Percentiles rank a stretch among this genome's conserved stretches.
These are phyloP conservation scores for Camellia granthamiana DNA, from an alignment of 148 eudicot species.

Conservation along the genomic window DNA sequence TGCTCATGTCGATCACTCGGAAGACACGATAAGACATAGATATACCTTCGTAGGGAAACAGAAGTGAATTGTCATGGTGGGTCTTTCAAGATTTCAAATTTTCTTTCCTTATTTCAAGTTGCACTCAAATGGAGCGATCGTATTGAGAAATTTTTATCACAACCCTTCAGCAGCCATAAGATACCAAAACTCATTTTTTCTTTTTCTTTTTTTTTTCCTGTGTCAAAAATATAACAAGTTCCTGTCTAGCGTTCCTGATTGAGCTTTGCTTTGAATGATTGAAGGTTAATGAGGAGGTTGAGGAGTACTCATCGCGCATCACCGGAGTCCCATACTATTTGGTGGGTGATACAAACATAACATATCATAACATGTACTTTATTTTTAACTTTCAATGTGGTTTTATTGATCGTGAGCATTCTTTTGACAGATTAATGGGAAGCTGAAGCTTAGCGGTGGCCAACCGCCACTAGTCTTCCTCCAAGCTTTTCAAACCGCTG, in stretches of 20 bases:
- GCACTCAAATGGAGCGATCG: neutral
- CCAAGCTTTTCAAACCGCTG: constrained; percentile 58
- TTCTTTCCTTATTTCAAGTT: neutral
- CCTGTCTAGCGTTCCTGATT: neutral
- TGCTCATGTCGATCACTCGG: neutral
- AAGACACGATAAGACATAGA: neutral
- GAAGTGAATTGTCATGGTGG: neutral
- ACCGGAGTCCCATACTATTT: constrained; percentile 66
- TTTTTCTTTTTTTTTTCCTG: neutral
- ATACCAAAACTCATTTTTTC: neutral
- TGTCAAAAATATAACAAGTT: neutral
- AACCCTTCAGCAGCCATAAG: neutral
- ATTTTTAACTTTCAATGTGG: neutral
- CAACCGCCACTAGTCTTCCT: constrained; percentile 75
- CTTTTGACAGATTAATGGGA: constrained; percentile 65
- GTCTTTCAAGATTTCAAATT: neutral
- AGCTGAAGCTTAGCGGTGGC: constrained; percentile 71
- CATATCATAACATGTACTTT: neutral
- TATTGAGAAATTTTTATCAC: neutral
- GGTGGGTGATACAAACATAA: constrained; percentile 35
- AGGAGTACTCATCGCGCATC: constrained; percentile 54
- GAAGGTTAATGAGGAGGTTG: constrained; percentile 77
- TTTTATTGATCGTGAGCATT: neutral
- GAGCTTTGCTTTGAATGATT: constrained; percentile 7
- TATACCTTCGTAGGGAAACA: neutral